Percentiles rank a stretch among this genome's conserved stretches.
Conservation (phyloP, 495 filamentous ascomycete species). For the Penicillium verhagenii region DNA sequence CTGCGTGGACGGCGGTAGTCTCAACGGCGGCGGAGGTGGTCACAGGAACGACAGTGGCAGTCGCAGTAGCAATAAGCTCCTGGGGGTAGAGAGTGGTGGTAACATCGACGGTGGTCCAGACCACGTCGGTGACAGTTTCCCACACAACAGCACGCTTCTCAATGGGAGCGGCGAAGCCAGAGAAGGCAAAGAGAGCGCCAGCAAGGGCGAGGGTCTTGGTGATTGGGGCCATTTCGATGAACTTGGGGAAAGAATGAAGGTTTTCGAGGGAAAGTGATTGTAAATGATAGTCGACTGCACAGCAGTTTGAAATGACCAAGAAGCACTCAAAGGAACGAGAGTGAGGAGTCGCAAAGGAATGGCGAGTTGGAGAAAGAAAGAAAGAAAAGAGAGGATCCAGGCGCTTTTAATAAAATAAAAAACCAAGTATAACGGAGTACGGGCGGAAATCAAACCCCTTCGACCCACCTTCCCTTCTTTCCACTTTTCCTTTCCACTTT, state of each 20-base stretch:
- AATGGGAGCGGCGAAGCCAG: constrained; percentile 36
- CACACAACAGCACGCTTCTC: constrained; percentile 40
- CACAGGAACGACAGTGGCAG: constrained; percentile 9
- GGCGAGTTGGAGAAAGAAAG: not conserved
- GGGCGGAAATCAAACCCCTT: not conserved
- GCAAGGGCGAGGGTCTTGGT: constrained; percentile 43
- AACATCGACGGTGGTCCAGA: constrained; percentile 44
- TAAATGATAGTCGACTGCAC: constrained; percentile 36
- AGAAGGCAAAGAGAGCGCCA: constrained; percentile 39
- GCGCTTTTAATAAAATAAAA: not conserved
- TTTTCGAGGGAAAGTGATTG: constrained; percentile 16
- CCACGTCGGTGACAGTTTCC: constrained; percentile 34
- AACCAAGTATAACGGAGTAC: not conserved
- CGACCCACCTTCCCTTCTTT: not conserved
- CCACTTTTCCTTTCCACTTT: not conserved
- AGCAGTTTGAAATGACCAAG: constrained; percentile 31
- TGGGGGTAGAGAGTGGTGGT: constrained; percentile 41
- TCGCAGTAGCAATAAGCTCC: constrained; percentile 18
- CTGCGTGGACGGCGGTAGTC: constrained; percentile 6
- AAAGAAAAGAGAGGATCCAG: not conserved
- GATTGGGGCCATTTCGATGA: constrained; percentile 40
- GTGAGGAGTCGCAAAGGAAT: constrained; percentile 16
- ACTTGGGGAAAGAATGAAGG: constrained; percentile 1
- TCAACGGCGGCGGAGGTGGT: constrained; percentile 12
- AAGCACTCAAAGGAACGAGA: constrained; percentile 29